A percentile compares a stretch with the other conserved stretches of the same genome.
Evolutionary conservation across 1,284 basidiomycete genomes (phyloP).

Genomic region (Bondarzewia mesenterica): DNA sequence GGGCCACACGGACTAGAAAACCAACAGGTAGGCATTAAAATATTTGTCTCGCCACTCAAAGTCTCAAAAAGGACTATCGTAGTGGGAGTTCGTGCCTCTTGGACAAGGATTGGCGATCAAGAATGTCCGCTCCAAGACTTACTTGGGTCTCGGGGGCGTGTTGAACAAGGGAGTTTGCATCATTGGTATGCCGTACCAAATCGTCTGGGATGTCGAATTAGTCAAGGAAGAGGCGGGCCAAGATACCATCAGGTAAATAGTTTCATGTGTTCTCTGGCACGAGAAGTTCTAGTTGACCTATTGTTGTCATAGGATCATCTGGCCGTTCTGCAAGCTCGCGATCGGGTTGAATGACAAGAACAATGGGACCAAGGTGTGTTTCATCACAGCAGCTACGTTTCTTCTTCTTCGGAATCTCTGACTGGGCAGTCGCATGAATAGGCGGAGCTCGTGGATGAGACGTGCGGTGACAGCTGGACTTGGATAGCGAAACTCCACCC

Average conservation of each 20-base stretch:
- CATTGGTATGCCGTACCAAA: slow-evolving; percentile 9
- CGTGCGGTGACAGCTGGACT: too few species aligned
- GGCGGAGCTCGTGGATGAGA: too few species aligned
- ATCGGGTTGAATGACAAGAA: not conserved
- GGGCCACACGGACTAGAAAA: slow-evolving; percentile 13
- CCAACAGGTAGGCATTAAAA: slow-evolving; percentile 9
- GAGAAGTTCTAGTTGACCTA: too few species aligned
- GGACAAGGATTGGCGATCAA: slow-evolving; percentile 11
- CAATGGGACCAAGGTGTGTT: not conserved
- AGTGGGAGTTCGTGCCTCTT: slow-evolving; percentile 14
- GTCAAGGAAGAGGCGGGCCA: slow-evolving; percentile 8
- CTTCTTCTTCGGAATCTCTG: too few species aligned
- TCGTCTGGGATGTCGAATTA: slow-evolving; percentile 14
- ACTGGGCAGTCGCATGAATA: too few species aligned
- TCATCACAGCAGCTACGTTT: too few species aligned
- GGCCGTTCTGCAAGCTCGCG: not conserved
- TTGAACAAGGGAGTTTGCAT: slow-evolving; percentile 1
- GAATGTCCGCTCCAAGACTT: slow-evolving; percentile 6
- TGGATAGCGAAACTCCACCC: too few species aligned
- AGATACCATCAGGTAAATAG: slow-evolving; percentile 7
- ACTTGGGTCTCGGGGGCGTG: slow-evolving; percentile 8
- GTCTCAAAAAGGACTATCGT: not conserved
- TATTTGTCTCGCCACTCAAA: not conserved
- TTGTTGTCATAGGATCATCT: not conserved
- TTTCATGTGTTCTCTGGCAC: not conserved